Evolutionary conservation across 179 eudicot genomes (phyloP), one percentile per base, ranked within the genome.

Genomic region (Pouteria campechiana): DNA sequence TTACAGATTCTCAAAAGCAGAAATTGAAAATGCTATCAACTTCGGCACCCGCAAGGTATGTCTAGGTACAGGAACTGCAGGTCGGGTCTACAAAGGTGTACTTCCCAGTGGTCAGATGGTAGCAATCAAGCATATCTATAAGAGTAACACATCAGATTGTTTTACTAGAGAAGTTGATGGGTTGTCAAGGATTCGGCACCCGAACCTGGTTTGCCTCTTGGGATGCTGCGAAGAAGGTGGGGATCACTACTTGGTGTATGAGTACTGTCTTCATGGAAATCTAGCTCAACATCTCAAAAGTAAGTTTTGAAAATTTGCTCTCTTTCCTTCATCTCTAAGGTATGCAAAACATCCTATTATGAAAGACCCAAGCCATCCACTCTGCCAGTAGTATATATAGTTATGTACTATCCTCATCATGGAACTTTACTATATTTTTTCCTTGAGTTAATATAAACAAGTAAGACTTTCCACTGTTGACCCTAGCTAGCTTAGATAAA

Each of bases 21-120:
- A 70, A 47, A 70, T 70, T 7, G 68, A 57, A 45, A 62, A 58
- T 4, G 72, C 77, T 1, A 53, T 71, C 4, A 56, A 60, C 41
- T 52, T 25, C 19, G 54, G 55, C 2, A 22, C n/a, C 7, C 72
- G 58, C 29, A 61, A 16, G 32, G 41, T 33, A 23, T 50, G 21
- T 37, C 57, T 65, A 0, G 77, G 77, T 7, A 37, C 65, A 25
- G 77, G 77, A 17, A 71, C 69, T 17, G 69, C 77, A 2, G 73
- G 77, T 6, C 38, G 42, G 13, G 73, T 71, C 5, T 71, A 17
- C 37, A 57, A 62, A 34, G 77, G 77, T 14, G 27, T 66, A 39
- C 31, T 71, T 10, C 77, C 73, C 0, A 71, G 77, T 38, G 77
- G 72, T 18, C 77, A 71, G 37, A 44, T 46, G 1, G 73, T 65